These are phyloP conservation scores for Salvia rosmarinus DNA, from an alignment of 257 asterid species.

Conservation along the genomic window DNA sequence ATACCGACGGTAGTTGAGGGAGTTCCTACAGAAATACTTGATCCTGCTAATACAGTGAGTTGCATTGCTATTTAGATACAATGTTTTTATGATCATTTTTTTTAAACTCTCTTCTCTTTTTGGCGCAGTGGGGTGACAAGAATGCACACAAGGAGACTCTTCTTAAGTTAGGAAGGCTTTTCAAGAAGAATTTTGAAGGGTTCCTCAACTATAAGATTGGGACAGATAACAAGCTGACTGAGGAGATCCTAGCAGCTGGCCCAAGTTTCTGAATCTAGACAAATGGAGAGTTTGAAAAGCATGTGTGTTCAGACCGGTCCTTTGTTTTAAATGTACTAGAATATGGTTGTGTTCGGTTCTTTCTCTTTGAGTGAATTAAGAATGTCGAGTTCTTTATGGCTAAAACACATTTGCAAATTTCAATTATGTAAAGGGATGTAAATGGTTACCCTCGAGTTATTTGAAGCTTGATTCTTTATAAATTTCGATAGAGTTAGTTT, in stretches of 20 bases:
- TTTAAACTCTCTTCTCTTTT: background rate
- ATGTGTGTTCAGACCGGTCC: constrained; percentile 2
- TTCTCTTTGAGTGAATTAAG: constrained; percentile 7
- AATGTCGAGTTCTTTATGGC: background rate
- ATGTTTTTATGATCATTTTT: background rate
- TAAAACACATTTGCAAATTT: background rate
- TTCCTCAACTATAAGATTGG: constrained; percentile 75
- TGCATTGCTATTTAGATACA: constrained; percentile 5
- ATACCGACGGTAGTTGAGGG: constrained; percentile 79
- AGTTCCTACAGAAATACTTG: constrained; percentile 78
- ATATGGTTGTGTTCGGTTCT: background rate
- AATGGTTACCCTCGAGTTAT: background rate
- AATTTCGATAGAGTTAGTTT: background rate
- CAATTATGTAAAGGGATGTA: background rate
- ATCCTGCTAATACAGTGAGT: constrained; percentile 80
- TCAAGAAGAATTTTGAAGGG: constrained; percentile 81
- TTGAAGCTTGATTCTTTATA: background rate
- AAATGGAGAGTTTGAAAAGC: constrained; percentile 3
- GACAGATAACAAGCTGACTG: constrained; percentile 59
- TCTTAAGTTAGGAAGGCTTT: constrained; percentile 74
- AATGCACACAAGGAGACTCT: constrained; percentile 66
- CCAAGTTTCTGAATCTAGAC: constrained; percentile 54
- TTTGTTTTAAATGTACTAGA: background rate
- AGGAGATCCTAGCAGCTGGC: constrained; percentile 85
- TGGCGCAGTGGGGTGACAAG: constrained; percentile 73